phyloP scores from a whole-genome alignment of 2,329 filamentous ascomycete species.

The Pyricularia pennisetigena region DNA sequence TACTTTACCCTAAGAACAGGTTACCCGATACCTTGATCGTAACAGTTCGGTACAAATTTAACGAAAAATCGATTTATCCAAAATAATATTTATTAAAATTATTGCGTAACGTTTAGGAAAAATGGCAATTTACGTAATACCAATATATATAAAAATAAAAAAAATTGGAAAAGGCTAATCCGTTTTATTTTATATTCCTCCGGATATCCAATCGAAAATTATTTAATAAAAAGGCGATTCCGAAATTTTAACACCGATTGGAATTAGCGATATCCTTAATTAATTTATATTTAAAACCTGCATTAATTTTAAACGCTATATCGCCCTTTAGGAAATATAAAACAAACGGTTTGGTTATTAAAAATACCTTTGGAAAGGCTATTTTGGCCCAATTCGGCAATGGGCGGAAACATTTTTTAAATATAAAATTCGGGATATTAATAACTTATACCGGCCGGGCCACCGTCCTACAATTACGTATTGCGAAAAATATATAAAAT shows the following conservation, averaged over 20 bases:
- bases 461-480: background rate
- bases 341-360: slow-evolving; percentile 40
- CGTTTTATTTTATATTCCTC: slow-evolving; percentile 47
- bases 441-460: slow-evolving; percentile 38
- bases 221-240: slow-evolving; percentile 10
- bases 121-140: background rate
- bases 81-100: slow-evolving; percentile 27
- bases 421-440: slow-evolving; percentile 39
- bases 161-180: slow-evolving; percentile 58
- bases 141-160: slow-evolving; percentile 63
- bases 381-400: slow-evolving; percentile 18
- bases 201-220: slow-evolving; percentile 50
- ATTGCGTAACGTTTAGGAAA: too few species aligned
- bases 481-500: background rate
- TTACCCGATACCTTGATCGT: too few species aligned
- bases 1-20: too few species aligned
- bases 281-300: slow-evolving; percentile 51
- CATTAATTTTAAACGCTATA: slow-evolving; percentile 25
- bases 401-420: slow-evolving; percentile 32
- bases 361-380: slow-evolving; percentile 19
- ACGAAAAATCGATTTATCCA: slow-evolving; percentile 63
- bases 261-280: slow-evolving; percentile 41
- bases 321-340: slow-evolving; percentile 52
- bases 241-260: slow-evolving; percentile 32
- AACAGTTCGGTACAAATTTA: slow-evolving; percentile 46